A percentile compares a stretch with the other conserved stretches of the same genome.
Conservation (phyloP, 2,329 filamentous ascomycete species). For the Xylariales sp. region DNA sequence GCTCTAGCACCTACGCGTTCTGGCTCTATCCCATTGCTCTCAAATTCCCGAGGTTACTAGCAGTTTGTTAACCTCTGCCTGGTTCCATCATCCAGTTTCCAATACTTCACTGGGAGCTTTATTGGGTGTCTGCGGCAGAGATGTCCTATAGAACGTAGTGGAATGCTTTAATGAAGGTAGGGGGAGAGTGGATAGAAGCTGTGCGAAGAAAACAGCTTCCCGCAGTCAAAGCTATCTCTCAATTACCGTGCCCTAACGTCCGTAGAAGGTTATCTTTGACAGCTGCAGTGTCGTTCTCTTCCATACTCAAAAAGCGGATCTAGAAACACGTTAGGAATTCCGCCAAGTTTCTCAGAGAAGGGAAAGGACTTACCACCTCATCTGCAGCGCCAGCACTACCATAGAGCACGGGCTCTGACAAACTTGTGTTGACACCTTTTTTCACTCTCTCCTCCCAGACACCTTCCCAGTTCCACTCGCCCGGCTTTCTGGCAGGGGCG, state of each 20-base stretch:
- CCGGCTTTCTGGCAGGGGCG: conserved; percentile 50
- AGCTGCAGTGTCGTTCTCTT: conserved; percentile 52
- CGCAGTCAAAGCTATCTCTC: too few relatives aligned
- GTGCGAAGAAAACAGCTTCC: not conserved
- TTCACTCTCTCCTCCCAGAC: conserved; percentile 91
- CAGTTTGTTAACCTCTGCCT: too few relatives aligned
- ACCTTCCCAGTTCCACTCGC: conserved; percentile 96
- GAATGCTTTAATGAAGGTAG: too few relatives aligned
- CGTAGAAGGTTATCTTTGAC: conserved; percentile 56
- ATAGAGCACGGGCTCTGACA: conserved; percentile 76
- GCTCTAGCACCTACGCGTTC: too few relatives aligned
- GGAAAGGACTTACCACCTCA: conserved; percentile 61
- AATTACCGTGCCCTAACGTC: conserved; percentile 23
- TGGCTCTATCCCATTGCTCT: too few relatives aligned
- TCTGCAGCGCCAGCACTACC: conserved; percentile 59
- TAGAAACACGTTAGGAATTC: conserved; percentile 22
- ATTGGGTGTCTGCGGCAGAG: too few relatives aligned
- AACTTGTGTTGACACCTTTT: conserved; percentile 70
- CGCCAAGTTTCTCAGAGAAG: not conserved
- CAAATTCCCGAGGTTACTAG: too few relatives aligned
- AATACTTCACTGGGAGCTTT: too few relatives aligned
- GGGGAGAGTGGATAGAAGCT: not conserved
- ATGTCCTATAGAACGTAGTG: too few relatives aligned
- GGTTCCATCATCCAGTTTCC: too few relatives aligned
- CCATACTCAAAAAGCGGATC: conserved; percentile 65